A percentile compares a stretch with the other conserved stretches of the same genome.
Conservation (phyloP, 129 eudicot species). For the Pulicaria dysenterica region DNA sequence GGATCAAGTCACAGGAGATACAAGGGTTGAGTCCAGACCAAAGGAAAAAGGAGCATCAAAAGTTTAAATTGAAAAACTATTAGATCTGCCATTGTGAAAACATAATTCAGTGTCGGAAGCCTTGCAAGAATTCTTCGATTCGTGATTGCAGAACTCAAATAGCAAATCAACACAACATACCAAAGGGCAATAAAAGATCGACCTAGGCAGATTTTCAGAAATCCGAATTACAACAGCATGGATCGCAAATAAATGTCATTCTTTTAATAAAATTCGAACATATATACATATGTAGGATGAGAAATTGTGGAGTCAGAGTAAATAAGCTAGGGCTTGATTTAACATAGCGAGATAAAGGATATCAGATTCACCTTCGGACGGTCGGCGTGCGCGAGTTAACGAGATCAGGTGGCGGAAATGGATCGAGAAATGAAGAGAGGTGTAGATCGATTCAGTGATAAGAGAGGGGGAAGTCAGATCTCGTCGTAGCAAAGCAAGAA, state of each 20-base stretch:
- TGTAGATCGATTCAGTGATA: too few relatives aligned
- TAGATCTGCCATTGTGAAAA: constrained; percentile 27
- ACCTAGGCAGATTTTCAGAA: background rate
- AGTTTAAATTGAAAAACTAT: background rate
- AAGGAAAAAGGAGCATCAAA: background rate
- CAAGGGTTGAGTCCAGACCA: constrained; percentile 12
- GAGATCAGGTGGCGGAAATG: constrained; percentile 28
- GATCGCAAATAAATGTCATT: constrained; percentile 21
- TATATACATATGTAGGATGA: background rate
- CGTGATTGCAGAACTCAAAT: background rate
- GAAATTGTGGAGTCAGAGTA: constrained; percentile 4
- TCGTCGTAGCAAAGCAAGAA: constrained; percentile 9
- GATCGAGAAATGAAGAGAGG: constrained; percentile 10
- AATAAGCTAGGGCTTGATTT: too few relatives aligned
- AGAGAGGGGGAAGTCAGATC: constrained; percentile 20
- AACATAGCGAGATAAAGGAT: background rate
- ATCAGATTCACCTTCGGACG: constrained; percentile 18
- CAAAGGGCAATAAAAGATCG: constrained; percentile 5
- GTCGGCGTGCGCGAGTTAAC: constrained; percentile 3
- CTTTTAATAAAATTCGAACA: background rate
- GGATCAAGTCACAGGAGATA: constrained; percentile 15
- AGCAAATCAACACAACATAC: background rate
- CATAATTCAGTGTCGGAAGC: background rate
- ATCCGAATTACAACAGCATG: too few relatives aligned
- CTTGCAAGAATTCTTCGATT: background rate